Evolutionary conservation across 768 basidiomycete genomes (phyloP), one percentile per base, ranked within the genome.

Genomic region (Trametes cinnabarina): DNA sequence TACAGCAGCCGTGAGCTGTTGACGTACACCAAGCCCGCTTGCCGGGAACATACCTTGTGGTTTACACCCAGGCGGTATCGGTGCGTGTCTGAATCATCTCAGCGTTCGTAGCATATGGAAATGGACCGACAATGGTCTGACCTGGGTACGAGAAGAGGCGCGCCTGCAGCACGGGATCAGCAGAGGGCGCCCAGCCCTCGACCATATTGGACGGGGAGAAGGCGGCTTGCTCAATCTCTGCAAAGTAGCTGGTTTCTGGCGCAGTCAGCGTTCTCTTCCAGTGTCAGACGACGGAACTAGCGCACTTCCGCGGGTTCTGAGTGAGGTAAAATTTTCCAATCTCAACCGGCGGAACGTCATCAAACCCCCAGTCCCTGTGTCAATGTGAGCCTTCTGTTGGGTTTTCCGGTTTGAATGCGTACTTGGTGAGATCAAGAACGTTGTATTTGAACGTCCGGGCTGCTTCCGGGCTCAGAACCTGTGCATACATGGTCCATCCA

Each of bases 71-170:
- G 68, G 10, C 75, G 74, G 60, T 76, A 74, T 9, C 76, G 70
- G 14, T 75, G 73, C 1, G 75, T 71, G 62, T 77, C 76, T 71
- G 46, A 5, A 10, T 30, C n/a, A 19, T 2, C 4, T 1, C 17
- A 49, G 55, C 46, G 46, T 47, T 42, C 20, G 17, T 34, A 39
- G 8, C 34, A 42, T 50, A n/a, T 3, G 8, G 7, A 4, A 12
- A 14, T 32, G 43, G 4, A 42, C 22, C 22, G 23, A 15, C 30
- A 23, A 19, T 37, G 25, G 15, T 7, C 69, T 59, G 63, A 74
- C 79, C 80, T 41, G 77, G 77, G 65, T 86, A 85, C 1, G 81
- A 77, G 71, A 84, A 85, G 51, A 84, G 70, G 32, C 83, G 79
- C 17, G 77, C 75, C 67, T 85, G 83, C 20, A 85, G 76, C 40